Evolutionary conservation across 208 protist genomes (phyloP), one percentile per base, ranked within the genome.

Genomic region (Kentomonas sorsogonicus): DNA sequence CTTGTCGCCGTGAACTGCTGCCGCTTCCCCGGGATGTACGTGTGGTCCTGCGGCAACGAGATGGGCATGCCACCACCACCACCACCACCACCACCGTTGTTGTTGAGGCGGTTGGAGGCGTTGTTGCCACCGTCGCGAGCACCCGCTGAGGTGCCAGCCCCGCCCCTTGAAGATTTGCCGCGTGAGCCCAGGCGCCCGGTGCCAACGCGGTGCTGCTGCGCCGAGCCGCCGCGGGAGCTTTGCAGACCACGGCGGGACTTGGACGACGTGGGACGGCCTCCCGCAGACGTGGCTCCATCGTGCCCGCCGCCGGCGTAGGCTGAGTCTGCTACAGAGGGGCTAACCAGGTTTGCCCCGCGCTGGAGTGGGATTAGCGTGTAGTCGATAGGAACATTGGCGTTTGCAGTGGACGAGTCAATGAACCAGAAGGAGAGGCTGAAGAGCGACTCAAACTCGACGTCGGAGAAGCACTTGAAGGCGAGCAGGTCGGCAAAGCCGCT

Each of bases 341-440:
- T 10, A 13, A 22, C 11, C 36, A 50, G 41, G 27, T 53, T 67
- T 27, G 29, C 15, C 23, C 13, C 46, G 23, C 36, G 39, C 0
- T 50, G 16, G 18, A 43, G 30, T 0, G 63, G 70, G 18, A 73
- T 38, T 18, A 65, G 56, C 0, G 58, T 44, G 15, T 23, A 11
- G 38, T 84, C 70, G 0, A 77, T 26, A 22, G 80, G 82, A 23
- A 93, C 76, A 10, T 47, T 45, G n/a, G 64, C 67, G 66, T 94
- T 91, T 2, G 78, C 83, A 1, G 76, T 88, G 33, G 88, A 72
- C 25, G 63, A 69, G 61, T 95, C 88, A 15, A 79, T 66, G 45
- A 95, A 92, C 85, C 88, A 95, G 27, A 73, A 69, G 18, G 47
- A 70, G 27, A 95, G 59, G 16, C 77, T 69, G 56, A 95, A 95